Evolutionary conservation across 2,329 filamentous ascomycete genomes (phyloP), one percentile per base, ranked within the genome.

Genomic region (Xylariales sp.): DNA sequence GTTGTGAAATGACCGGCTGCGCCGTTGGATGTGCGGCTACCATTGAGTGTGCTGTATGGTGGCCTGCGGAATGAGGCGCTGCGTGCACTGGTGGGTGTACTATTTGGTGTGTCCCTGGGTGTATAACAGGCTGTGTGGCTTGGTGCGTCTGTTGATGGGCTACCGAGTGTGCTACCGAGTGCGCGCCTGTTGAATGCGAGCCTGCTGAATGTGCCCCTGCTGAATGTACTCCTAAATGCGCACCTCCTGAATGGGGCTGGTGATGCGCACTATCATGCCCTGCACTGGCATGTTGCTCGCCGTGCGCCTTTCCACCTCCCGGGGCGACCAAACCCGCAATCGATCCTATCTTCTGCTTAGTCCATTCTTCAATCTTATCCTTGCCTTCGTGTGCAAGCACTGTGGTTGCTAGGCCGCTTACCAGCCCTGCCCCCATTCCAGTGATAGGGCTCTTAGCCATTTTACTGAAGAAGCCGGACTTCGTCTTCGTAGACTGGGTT

Each of bases 351-450:
- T 69, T 72, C 46, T 62, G 52, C 66, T 69, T 69, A n/a, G 64
- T 63, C 70, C 70, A 72, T 16, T 63, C 62, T 45, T 58, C 60
- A 12, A 72, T 57, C 50, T 71, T 72, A 12, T 63, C 68, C 64
- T 65, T 71, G 3, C 69, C 69, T 5, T 71, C 66, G 12, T 67
- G 39, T 1, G 58, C 64, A 1, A 65, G 41, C 23, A 57, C 69
- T 3, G 56, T 53, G 0, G 61, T 64, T 6, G 69, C 43, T 14
- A 71, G 18, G 4, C 69, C 65, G 1, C 59, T 49, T 12, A 69
- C 67, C 2, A 71, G 23, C 14, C 62, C 65, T 2, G 56, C 65
- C 9, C 68, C 69, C 34, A 65, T 43, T 1, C 64, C 62, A 0
- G 59, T 49, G 1, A 68, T 50, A 30, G 67, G 49, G 8, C 36